Evolutionary conservation across 23 red algal genomes (phyloP), one percentile per base, ranked within the genome.

Genomic region (Gracilariopsis chorda): DNA sequence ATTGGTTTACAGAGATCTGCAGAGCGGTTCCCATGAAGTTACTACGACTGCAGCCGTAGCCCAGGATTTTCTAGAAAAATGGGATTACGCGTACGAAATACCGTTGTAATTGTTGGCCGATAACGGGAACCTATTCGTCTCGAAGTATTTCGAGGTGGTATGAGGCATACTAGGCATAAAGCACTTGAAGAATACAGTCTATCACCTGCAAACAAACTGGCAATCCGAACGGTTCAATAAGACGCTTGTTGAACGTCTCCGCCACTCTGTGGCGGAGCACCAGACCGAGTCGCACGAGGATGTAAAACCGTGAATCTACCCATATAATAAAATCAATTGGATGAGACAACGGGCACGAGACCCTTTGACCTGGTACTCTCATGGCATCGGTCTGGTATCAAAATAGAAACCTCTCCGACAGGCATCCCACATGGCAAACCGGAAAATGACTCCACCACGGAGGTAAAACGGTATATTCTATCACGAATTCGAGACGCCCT

Each of bases 281-380:
- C 55, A 84, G 40, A 5, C 33, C 21, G 33, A 62, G 10, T 84
- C 55, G 55, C 55, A 84, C 56, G 19, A 62, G 21, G 37, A 7
- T 42, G 48, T 84, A n/a, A 17, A 46, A 27, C 30, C 80, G 32
- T 5, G 62, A 17, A 61, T 9, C 5, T 61, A 61, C n/a, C 53
- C 46, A n/a, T 84, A 65, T 32, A 84, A 84, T 32, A 65, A 21
- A 24, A n/a, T n/a, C 80, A 42, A 42, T 20, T 45, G 8, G 7
- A 86, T n/a, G 13, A 29, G 7, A 32, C 53, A 24, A 69, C 81
- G 23, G 81, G 34, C 23, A 48, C 60, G 23, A 69, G 30, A 21
- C 81, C 57, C 14, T 69, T 86, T 28, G 58, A 86, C 41, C 29
- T 86, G 23, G 25, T 45, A 27, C 30, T 86, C 24, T 27, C 59